Conservation (phyloP, 495 filamentous ascomycete species). For the Trichoderma asperelloides region DNA sequence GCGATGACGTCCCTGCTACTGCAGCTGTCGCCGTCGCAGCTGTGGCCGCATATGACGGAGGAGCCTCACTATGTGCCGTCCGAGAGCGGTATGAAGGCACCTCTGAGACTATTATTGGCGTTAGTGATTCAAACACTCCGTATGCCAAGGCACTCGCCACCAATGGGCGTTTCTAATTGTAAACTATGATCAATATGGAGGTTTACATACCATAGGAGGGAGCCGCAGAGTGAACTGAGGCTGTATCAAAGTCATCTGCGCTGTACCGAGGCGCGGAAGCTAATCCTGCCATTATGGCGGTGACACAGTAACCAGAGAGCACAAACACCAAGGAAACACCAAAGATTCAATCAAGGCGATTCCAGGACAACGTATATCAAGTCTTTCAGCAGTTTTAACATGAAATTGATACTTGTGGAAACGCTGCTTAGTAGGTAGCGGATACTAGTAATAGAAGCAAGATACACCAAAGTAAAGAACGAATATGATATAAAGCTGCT, state of each 20-base stretch:
- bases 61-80: conserved; percentile 26
- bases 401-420: too few relatives aligned
- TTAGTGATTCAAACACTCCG: not conserved
- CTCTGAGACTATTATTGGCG: conserved; percentile 29
- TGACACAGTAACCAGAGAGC: not conserved
- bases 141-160: not conserved
- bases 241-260: conserved; percentile 29
- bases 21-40: conserved; percentile 10
- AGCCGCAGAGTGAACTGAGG: conserved; percentile 11
- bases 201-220: conserved; percentile 40
- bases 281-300: not conserved
- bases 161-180: not conserved
- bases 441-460: too few relatives aligned
- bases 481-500: too few relatives aligned
- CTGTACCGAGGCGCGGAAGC: conserved; percentile 5
- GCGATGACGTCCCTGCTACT: conserved; percentile 13
- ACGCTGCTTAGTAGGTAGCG: too few relatives aligned
- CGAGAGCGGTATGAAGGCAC: conserved; percentile 40
- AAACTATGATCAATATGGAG: not conserved
- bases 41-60: conserved; percentile 34
- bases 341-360: not conserved
- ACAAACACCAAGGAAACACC: not conserved
- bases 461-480: too few relatives aligned
- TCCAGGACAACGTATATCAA: not conserved
- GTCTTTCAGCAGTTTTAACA: not conserved